Evolutionary conservation across 768 basidiomycete species (phyloP).

Genomic region (Mycena kentingensis): DNA sequence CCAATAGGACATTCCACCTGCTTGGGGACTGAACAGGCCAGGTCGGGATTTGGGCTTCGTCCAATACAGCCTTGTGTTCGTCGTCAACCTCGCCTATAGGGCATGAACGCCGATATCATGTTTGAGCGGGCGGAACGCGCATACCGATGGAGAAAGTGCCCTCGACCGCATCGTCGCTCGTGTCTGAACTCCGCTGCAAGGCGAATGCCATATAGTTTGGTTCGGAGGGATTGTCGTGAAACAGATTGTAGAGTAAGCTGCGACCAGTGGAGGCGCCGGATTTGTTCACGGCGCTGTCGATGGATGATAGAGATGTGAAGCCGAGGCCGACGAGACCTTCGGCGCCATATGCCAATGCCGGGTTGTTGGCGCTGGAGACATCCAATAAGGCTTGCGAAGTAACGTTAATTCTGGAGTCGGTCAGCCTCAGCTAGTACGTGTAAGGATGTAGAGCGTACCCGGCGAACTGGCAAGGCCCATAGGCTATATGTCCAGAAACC

Average conservation of each 20-base stretch:
- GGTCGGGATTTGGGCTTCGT: conserved; percentile 63
- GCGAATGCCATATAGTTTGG: conserved; percentile 84
- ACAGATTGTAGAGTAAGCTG: conserved; percentile 75
- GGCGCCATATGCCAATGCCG: conserved; percentile 71
- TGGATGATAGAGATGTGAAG: conserved; percentile 72
- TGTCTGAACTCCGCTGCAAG: conserved; percentile 60
- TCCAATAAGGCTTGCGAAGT: conserved; percentile 74
- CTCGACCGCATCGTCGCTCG: conserved; percentile 53
- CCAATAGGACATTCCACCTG: conserved; percentile 79
- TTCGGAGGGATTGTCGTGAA: conserved; percentile 63
- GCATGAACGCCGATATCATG: background rate
- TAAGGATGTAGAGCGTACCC: conserved; percentile 46
- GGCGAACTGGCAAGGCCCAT: conserved; percentile 66
- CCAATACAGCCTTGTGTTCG: conserved; percentile 59
- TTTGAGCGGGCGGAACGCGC: conserved; percentile 18
- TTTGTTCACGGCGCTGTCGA: conserved; percentile 62
- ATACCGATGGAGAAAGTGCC: conserved; percentile 75
- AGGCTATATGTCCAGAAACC: conserved; percentile 66
- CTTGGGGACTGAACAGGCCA: conserved; percentile 66
- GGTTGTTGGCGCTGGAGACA: conserved; percentile 63
- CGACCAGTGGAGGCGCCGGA: conserved; percentile 64
- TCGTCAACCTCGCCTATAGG: conserved; percentile 66
- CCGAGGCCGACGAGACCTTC: conserved; percentile 76
- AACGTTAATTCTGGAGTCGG: conserved; percentile 53
- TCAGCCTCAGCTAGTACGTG: conserved; percentile 4